Conservation (phyloP, 2,329 filamentous ascomycete genomes). For the Scopulariopsis brevicaulis region DNA sequence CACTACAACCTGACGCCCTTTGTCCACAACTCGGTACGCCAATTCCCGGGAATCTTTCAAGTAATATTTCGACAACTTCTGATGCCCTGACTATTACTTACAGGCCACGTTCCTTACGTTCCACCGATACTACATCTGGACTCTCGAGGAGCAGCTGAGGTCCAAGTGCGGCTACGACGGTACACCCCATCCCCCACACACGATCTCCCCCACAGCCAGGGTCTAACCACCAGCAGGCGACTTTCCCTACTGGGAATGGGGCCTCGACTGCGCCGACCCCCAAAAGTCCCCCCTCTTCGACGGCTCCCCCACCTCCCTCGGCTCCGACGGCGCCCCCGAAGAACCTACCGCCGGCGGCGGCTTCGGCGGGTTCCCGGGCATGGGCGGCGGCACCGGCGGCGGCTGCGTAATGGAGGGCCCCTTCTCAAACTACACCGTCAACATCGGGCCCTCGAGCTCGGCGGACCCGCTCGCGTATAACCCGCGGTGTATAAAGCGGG, state of each 20-base stretch:
- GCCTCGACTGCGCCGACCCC: slow-evolving; percentile 28
- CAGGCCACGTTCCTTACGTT: slow-evolving; percentile 17
- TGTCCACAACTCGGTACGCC: slow-evolving; percentile 11
- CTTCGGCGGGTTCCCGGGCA: slow-evolving; percentile 7
- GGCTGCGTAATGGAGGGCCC: slow-evolving; percentile 36
- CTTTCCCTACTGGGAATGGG: slow-evolving; percentile 36
- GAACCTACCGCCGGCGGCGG: slow-evolving; percentile 14
- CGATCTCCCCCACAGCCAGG: neutral
- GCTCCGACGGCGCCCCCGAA: slow-evolving; percentile 29
- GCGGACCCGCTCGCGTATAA: slow-evolving; percentile 25
- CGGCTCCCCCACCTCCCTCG: slow-evolving; percentile 31
- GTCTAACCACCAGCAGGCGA: neutral
- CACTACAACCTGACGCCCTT: slow-evolving; percentile 17
- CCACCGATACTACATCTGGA: slow-evolving; percentile 19
- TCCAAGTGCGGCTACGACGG: slow-evolving; percentile 24
- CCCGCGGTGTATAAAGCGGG: slow-evolving; percentile 29
- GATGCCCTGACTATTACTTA: neutral
- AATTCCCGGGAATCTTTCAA: no score
- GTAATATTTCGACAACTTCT: no score
- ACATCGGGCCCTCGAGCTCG: slow-evolving; percentile 16
- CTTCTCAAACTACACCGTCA: slow-evolving; percentile 23
- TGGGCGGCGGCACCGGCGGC: slow-evolving; percentile 30
- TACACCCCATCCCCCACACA: neutral
- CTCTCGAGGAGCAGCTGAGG: slow-evolving; percentile 15
- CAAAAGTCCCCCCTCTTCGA: slow-evolving; percentile 38